Evolutionary conservation across 352 stramenopile genomes (phyloP), one percentile per base, ranked within the genome.

Genomic region (Globisporangium apiculatum): DNA sequence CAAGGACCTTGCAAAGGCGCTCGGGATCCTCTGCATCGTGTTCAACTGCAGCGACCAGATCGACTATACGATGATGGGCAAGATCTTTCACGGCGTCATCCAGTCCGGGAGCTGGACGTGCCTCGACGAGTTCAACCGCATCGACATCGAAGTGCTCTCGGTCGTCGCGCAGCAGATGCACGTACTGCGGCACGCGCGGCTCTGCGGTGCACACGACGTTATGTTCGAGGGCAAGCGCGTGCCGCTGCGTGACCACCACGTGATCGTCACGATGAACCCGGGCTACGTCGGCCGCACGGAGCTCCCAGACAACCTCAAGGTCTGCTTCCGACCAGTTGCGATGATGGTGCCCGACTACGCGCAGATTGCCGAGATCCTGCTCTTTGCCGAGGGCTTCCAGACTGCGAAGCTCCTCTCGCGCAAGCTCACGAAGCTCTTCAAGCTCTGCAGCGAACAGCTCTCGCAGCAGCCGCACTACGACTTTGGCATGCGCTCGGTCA

Each of bases 11-110:
- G 92, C 89, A 9, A 90, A 94, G 61, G 88, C 82, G 1, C 71
- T 98, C 1, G 92, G 87, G 1, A 94, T 97, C 36, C 77, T 95
- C 0, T 97, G 89, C 58, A 97, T 98, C 58, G 94, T 98, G 15
- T 97, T 97, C 64, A 98, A 98, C 64, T 98, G 94, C 73, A 97
- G 84, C 37, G 94, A 98, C 59, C 91, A 98, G 70, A 98, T 98
- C 73, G 97, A 88, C 59, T 91, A 88, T 67, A 87, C 82, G 57
- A 90, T 89, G 68, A 84, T 94, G 74, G 84, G 71, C n/a, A 92
- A 81, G 51, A 85, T 95, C 38, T 91, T 94, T 41, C 91, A 91
- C 50, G 87, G 87, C 24, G 73, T 92, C 10, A 68, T 83, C 31
- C 81, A 93, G 61, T 74, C 79, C 4, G 86, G 89, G 4, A 73